phyloP scores from a whole-genome alignment of 2,329 filamentous ascomycete species.

The Trichoderma aggressivum region DNA sequence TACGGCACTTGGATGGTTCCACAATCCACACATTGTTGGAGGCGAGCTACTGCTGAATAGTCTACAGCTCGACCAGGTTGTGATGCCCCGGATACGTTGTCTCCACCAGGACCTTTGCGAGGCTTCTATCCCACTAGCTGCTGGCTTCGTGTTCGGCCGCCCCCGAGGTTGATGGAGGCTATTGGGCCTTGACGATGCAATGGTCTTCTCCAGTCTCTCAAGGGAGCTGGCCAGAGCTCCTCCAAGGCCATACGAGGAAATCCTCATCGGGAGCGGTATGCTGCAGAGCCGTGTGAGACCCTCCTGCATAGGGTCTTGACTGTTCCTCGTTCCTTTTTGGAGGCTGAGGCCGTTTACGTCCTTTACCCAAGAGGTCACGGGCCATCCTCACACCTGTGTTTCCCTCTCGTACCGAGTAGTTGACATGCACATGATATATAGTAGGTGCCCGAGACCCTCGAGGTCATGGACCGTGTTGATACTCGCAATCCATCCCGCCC shows the following conservation, averaged over 20 bases:
- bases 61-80: constrained; percentile 16
- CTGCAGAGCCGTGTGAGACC: constrained; percentile 31
- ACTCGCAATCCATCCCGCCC: neutral
- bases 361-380: neutral
- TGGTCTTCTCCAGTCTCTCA: neutral
- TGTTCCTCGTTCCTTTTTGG: neutral
- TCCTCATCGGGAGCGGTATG: constrained; percentile 36
- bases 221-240: neutral
- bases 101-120: neutral
- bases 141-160: neutral
- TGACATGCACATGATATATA: neutral
- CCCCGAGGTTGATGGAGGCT: neutral
- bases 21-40: neutral
- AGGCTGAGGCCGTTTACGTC: neutral
- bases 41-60: constrained; percentile 15
- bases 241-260: constrained; percentile 34
- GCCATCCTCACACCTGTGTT: constrained; percentile 5
- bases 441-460: neutral
- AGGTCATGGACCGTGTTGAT: neutral
- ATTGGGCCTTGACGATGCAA: neutral
- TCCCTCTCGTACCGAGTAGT: neutral
- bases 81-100: neutral
- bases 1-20: constrained; percentile 3
- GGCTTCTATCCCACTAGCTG: constrained; percentile 4
- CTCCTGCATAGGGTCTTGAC: neutral